A percentile compares a stretch with the other conserved stretches of the same genome.
These are phyloP conservation scores for Tetradesmus obliquus DNA, from an alignment of 139 green algal genomes.

Conservation along the genomic window DNA sequence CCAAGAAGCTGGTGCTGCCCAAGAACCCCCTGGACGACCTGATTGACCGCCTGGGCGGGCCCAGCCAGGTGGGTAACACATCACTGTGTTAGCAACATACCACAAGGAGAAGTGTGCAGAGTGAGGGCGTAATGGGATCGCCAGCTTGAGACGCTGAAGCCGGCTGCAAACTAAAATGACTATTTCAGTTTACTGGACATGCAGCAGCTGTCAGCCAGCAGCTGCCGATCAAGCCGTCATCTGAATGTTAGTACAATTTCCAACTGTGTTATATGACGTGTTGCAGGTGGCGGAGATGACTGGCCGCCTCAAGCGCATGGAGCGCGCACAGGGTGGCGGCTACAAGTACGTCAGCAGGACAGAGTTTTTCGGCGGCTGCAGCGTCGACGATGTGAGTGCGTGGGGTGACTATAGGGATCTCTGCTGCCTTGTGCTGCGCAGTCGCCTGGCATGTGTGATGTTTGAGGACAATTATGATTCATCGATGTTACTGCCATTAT, in stretches of 20 bases:
- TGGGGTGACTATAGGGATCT: neutral
- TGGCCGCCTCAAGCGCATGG: slow-evolving; percentile 67
- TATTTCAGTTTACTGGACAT: too few relatives aligned
- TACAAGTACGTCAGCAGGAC: slow-evolving; percentile 62
- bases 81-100: neutral
- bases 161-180: too few relatives aligned
- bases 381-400: slow-evolving; percentile 51
- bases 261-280: too few relatives aligned
- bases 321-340: slow-evolving; percentile 42
- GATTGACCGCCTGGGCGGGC: slow-evolving; percentile 72
- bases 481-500: too few relatives aligned
- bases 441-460: neutral
- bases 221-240: too few relatives aligned
- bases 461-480: too few relatives aligned
- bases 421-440: neutral
- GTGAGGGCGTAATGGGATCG: too few relatives aligned
- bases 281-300: slow-evolving; percentile 78
- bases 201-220: too few relatives aligned
- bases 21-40: slow-evolving; percentile 75
- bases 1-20: slow-evolving; percentile 56
- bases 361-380: slow-evolving; percentile 52
- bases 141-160: too few relatives aligned
- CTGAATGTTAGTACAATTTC: too few relatives aligned
- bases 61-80: neutral
- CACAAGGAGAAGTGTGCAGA: too few relatives aligned